Conservation (phyloP, 2,329 filamentous ascomycete genomes). For the Coniochaeta sp. region DNA sequence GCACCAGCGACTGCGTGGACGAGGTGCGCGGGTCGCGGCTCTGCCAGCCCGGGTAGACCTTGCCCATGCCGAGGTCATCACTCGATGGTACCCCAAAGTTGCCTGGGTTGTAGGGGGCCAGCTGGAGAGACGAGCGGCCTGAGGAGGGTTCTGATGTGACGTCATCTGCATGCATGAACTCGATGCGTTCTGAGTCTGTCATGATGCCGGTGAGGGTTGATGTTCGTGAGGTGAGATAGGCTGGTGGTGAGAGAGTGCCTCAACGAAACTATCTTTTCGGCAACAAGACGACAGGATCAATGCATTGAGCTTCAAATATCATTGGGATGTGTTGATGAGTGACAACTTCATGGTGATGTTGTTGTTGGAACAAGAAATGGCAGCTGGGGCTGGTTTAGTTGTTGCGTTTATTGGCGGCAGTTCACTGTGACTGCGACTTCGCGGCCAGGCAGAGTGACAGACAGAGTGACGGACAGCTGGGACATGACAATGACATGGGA, state of each 20-base stretch:
- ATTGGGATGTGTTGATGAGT: neutral
- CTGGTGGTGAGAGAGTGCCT: neutral
- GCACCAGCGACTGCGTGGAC: conserved; percentile 37
- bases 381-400: too few relatives aligned
- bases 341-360: neutral
- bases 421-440: neutral
- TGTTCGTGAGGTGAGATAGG: neutral
- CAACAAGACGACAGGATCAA: neutral
- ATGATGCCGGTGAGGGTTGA: neutral
- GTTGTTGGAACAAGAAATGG: neutral
- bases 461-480: too few relatives aligned
- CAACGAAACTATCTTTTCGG: neutral
- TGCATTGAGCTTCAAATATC: neutral
- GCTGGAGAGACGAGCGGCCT: neutral
- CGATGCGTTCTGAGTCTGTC: neutral
- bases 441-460: neutral
- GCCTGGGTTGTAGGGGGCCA: neutral
- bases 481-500: too few relatives aligned
- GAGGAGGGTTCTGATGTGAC: neutral
- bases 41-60: conserved; percentile 9
- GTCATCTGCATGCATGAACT: neutral
- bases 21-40: conserved; percentile 38
- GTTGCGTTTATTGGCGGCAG: neutral
- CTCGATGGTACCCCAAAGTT: neutral
- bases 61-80: conserved; percentile 2